Base-by-base conservation (phyloP, 352 stramenopile species). In the Phytophthora ramorum region DNA sequence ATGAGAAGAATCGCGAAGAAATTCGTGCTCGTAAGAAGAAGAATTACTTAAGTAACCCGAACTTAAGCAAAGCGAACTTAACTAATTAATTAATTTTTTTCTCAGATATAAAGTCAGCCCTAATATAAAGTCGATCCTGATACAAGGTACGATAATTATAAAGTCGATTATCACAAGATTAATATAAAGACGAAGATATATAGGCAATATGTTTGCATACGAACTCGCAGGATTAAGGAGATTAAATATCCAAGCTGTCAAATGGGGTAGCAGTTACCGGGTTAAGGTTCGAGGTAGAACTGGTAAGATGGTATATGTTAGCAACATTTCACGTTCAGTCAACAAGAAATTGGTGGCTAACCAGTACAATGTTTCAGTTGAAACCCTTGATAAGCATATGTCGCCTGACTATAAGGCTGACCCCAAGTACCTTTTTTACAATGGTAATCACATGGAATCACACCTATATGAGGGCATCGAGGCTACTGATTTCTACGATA, bases 151-250 rank as follows among this genome's bases (percentile, higher is more conserved):
- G 5, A 28, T 6, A 5, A 28, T 28, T 63, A 63, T 63, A 63
- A 54, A 63, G 44, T 54, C 55, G 32, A 55, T 55, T 28, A 10
- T 32, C 12, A 37, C 28, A 41, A 26, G 30, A 52, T 53, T 19
- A 61, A 61, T 61, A 61, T 61, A 32, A 19, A 37, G 34, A 20
- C n/a, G n/a, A n/a, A n/a, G n/a, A 62, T 62, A 61, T 67, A 67
- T 67, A 61, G 40, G 3, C 51, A 54, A 52, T 34, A 63, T 69
- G 60, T 61, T 55, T 61, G 51, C 44, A 54, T 58, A 69, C 50
- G 59, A 67, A 38, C 59, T 32, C 28, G 28, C 4, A 32, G 28
- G 28, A 32, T 32, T 32, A 32, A 32, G 8, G 28, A 32, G 28
- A 63, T 63, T 61, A 32, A 56, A 60, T 54, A 58, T 61, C 53